Evolutionary conservation across 345 rosid species (phyloP), one percentile per base, ranked within the genome.

Genomic region (Brassica carinata): DNA sequence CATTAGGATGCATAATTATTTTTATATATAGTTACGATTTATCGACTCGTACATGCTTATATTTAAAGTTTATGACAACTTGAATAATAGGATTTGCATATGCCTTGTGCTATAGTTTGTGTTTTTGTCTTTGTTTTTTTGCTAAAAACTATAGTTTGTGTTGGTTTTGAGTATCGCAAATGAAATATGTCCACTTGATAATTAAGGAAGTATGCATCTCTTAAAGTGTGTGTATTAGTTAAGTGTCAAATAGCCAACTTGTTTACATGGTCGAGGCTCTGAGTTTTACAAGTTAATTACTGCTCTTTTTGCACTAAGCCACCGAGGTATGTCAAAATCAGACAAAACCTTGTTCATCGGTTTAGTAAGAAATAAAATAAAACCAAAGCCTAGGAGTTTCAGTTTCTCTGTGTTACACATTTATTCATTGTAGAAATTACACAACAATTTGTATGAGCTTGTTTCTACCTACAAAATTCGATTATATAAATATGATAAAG

Each of bases 221-320:
- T 63, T 23, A 64, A 71, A 64, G 73, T 58, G n/a, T n/a, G 59
- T 66, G 29, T 3, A 30, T 6, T 68, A 68, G 65, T 58, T 67
- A 73, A 73, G 38, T 79, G 31, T 79, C 70, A 29, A 74, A 74
- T 61, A 23, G 58, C 31, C 77, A 72, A 73, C 77, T 79, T 79
- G 26, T 34, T 65, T 15, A 64, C 58, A 23, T 64, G 65, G 19
- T 64, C 8, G 58, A 51, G 38, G 27, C 64, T 45, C 10, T 14
- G 34, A 62, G 0, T 33, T 71, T 23, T 23, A 64, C 70, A 62
- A 62, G 36, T 48, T 33, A 51, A n/a, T 4, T 48, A 77, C 55
- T 62, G 7, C 8, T 31, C 31, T 31, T 78, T 71, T 78, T 38
- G 59, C 43, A 78, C 43, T 71, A 64, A 38, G 72, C 65, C 30